Evolutionary conservation across 108 stramenopile species (phyloP), one percentile per base, ranked within the genome.

Genomic region (Discostella pseudostelligera): DNA sequence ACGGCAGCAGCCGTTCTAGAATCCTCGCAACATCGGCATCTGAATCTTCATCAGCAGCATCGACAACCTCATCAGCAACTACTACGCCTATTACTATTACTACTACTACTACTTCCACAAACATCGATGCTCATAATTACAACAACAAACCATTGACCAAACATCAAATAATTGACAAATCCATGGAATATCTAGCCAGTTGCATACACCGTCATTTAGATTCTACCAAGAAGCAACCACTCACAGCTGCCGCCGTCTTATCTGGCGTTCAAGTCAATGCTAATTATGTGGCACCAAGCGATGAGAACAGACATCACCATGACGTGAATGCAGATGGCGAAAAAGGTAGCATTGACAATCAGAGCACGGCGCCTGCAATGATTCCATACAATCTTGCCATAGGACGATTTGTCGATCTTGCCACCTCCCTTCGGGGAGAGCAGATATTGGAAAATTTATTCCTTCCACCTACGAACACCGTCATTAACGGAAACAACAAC

Each of bases 391-490:
- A 43, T 32, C 54, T 67, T 1, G 74, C 72, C 17, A 56, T 75
- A 46, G 79, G 77, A 39, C 60, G 79, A 32, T 88, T 88, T 60
- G 20, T 74, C 9, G 84, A 85, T 71, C 69, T 85, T 45, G 50
- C 79, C 32, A 72, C 76, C 28, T 69, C 79, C 0, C 3, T 53
- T 46, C 25, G 70, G 46, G 81, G 78, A 46, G 78, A 81, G 53
- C 39, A 24, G 24, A n/a, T 51, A 5, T 53, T 84, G 22, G 87
- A 84, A 72, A 62, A 44, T 39, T 40, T 88, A 16, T 84, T 88
- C 57, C 35, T n/a, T 12, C 20, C 47, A 32, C 12, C 1, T 35
- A 7, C 40, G 40, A 62, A 69, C 46, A 25, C 17, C 58, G 21
- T 54, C 20, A 28, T 19, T 39, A 12, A 61, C 49, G 20, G 39